Conservation (phyloP, 805 yeast species). For the Vanderwaltozyma tropicalis region DNA sequence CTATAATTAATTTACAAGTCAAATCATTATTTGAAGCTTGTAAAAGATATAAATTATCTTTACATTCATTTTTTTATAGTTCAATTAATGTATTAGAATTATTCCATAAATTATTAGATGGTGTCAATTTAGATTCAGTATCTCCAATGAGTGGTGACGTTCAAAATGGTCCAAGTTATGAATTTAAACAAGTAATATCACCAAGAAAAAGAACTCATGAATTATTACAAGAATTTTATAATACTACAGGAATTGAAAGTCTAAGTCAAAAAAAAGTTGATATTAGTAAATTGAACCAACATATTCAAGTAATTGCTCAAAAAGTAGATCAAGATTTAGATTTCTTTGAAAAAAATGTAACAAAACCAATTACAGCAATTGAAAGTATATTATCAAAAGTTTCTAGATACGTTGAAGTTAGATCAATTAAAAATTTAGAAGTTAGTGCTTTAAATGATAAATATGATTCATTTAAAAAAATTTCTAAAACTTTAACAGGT, state of each 20-base stretch:
- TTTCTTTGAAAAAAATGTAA: constrained; percentile 11
- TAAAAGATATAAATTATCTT: constrained; percentile 7
- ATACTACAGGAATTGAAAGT: constrained; percentile 2
- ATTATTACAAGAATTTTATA: constrained; percentile 4
- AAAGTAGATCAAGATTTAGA: constrained; percentile 11
- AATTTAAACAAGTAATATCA: too few relatives aligned
- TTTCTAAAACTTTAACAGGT: constrained; percentile 1
- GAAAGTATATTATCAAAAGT: constrained; percentile 5
- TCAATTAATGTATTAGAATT: constrained; percentile 6
- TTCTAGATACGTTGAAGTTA: not conserved
- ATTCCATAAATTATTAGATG: constrained; percentile 9
- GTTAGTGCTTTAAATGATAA: constrained; percentile 5
- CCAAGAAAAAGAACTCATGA: constrained; percentile 1
- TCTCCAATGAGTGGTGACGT: too few relatives aligned
- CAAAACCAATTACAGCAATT: constrained; percentile 8
- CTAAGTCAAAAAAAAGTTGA: constrained; percentile 3
- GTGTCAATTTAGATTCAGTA: not conserved
- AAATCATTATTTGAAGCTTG: constrained; percentile 7
- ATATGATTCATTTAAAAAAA: constrained; percentile 1
- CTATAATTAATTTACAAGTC: constrained; percentile 1
- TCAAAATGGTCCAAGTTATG: too few relatives aligned
- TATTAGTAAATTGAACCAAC: constrained; percentile 8
- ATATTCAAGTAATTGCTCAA: constrained; percentile 7
- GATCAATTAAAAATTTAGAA: constrained; percentile 4
- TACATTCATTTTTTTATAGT: constrained; percentile 7